Percentiles rank a stretch among this genome's conserved stretches.
These are phyloP conservation scores for Sporothrix euskadiensis DNA, from an alignment of 2,329 filamentous ascomycete species.

Conservation along the genomic window DNA sequence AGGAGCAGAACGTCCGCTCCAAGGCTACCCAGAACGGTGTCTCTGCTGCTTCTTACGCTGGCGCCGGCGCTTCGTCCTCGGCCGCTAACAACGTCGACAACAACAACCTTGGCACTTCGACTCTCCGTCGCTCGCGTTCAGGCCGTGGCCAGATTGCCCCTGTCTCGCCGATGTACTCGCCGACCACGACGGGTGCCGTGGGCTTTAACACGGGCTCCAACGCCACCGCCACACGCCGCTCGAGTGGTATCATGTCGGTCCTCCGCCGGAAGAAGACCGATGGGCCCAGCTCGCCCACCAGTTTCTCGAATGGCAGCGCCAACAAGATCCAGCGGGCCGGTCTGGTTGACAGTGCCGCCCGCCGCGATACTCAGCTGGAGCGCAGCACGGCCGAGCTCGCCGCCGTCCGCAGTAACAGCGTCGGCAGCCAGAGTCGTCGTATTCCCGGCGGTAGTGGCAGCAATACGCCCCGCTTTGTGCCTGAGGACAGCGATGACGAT, in stretches of 20 bases:
- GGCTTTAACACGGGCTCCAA: conserved; percentile 30
- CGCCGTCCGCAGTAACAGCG: conserved; percentile 45
- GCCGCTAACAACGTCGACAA: neutral
- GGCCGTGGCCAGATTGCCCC: conserved; percentile 42
- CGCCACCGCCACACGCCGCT: conserved; percentile 38
- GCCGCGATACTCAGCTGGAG: conserved; percentile 64
- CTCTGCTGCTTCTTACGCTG: neutral
- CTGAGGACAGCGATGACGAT: conserved; percentile 30
- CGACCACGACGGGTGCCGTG: conserved; percentile 20
- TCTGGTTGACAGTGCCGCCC: conserved; percentile 57
- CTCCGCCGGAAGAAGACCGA: conserved; percentile 64
- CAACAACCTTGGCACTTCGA: conserved; percentile 31
- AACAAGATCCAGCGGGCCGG: conserved; percentile 57
- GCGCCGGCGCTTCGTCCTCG: neutral
- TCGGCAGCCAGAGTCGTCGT: conserved; percentile 31
- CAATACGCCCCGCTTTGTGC: conserved; percentile 20
- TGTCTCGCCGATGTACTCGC: conserved; percentile 33
- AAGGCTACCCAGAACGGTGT: neutral
- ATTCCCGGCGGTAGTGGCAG: neutral
- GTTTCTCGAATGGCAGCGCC: conserved; percentile 42
- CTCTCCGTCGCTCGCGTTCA: conserved; percentile 46
- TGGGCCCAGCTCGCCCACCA: conserved; percentile 41
- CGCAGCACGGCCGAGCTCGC: conserved; percentile 56
- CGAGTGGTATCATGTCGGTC: conserved; percentile 55
- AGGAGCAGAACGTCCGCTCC: neutral